Evolutionary conservation across 345 rosid species (phyloP).

Genomic region (Bretschneidera sinensis): DNA sequence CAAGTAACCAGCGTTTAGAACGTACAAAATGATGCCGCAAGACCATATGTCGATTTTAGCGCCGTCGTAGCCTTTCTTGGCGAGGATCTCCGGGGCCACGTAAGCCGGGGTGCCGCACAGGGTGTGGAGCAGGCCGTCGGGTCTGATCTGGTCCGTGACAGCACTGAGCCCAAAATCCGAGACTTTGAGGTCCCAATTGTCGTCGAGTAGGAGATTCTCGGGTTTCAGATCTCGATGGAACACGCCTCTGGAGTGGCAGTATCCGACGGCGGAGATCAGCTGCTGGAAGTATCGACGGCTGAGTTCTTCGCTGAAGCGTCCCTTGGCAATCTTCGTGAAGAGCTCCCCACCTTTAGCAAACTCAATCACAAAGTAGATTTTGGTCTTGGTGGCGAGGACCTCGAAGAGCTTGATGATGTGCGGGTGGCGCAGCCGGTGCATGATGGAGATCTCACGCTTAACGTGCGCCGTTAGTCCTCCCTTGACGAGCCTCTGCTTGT

Average conservation of each 20-base stretch:
- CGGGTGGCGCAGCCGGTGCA: conserved; percentile 67
- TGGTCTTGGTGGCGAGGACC: conserved; percentile 64
- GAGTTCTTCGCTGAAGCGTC: conserved; percentile 63
- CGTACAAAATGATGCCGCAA: conserved; percentile 65
- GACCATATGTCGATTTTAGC: conserved; percentile 75
- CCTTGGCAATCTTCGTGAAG: conserved; percentile 49
- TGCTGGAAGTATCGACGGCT: conserved; percentile 79
- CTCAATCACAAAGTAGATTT: conserved; percentile 78
- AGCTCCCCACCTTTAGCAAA: conserved; percentile 81
- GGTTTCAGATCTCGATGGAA: conserved; percentile 78
- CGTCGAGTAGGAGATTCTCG: conserved; percentile 75
- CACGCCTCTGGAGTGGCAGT: conserved; percentile 69
- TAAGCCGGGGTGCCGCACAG: conserved; percentile 80
- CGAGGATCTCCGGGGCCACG: too few species aligned
- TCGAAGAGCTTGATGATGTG: conserved; percentile 55
- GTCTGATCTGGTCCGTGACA: conserved; percentile 41
- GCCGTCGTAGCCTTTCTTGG: conserved; percentile 79
- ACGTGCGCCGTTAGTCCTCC: conserved; percentile 44
- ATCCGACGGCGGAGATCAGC: conserved; percentile 57
- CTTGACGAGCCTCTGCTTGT: conserved; percentile 46
- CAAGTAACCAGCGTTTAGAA: conserved; percentile 65
- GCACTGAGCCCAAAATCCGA: conserved; percentile 83
- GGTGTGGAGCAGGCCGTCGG: conserved; percentile 71
- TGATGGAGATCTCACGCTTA: conserved; percentile 65
- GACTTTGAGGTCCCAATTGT: conserved; percentile 54